A percentile compares a stretch with the other conserved stretches of the same genome.
Evolutionary conservation across 129 eudicot genomes (phyloP).

Genomic region (Sambucus nigra): DNA sequence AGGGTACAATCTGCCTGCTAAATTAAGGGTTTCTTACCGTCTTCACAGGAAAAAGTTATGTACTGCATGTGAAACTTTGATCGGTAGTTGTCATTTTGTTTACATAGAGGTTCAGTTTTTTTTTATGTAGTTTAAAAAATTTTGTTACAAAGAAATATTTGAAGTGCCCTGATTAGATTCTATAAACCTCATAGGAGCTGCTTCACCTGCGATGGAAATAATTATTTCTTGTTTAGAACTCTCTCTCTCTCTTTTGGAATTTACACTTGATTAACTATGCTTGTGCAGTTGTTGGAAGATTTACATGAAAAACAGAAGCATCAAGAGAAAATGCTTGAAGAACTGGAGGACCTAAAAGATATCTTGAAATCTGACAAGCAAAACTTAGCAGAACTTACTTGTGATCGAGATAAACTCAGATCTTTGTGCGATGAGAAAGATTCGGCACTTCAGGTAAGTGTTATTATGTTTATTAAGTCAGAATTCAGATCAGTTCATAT

Average conservation of each 20-base stretch:
- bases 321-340: constrained; percentile 50
- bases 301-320: constrained; percentile 57
- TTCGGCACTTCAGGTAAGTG: constrained; percentile 62
- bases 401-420: constrained; percentile 48
- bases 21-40: no score
- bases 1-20: no score
- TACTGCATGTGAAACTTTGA: no score
- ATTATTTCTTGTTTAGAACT: no score
- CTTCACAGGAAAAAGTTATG: no score
- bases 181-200: no score
- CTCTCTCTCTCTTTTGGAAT: not conserved
- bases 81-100: no score
- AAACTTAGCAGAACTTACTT: constrained; percentile 44
- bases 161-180: no score
- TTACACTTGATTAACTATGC: constrained; percentile 6
- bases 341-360: constrained; percentile 56
- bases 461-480: not conserved
- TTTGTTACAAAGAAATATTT: no score
- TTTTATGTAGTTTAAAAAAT: no score
- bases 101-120: no score
- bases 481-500: not conserved
- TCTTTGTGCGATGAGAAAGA: constrained; percentile 59
- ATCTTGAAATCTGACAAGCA: constrained; percentile 50
- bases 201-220: no score
- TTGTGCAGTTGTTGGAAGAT: constrained; percentile 57